phyloP scores from a whole-genome alignment of 768 basidiomycete species.

The Lentinula edodes region DNA sequence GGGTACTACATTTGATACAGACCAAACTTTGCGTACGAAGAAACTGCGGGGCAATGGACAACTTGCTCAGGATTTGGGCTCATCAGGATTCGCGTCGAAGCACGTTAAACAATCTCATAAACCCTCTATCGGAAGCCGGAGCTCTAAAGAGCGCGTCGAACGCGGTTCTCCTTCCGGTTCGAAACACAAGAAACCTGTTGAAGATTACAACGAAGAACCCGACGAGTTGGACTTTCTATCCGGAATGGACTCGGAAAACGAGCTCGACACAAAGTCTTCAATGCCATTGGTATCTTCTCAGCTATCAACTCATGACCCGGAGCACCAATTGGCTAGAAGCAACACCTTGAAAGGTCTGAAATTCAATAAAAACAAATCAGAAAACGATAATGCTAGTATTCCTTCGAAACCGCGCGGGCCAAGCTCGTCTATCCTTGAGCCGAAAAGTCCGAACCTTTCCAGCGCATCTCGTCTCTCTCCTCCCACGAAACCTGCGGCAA shows the following conservation, averaged over 20 bases:
- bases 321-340: not conserved
- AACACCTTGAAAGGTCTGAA: constrained; percentile 17
- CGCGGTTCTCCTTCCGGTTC: not conserved
- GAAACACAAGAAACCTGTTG: not conserved
- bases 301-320: not conserved
- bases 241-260: not conserved
- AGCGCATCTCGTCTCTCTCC: constrained; percentile 8
- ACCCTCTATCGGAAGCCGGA: not conserved
- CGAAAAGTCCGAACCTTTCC: constrained; percentile 5
- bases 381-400: not conserved
- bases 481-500: not conserved
- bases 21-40: not conserved
- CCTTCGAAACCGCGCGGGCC: constrained; percentile 4
- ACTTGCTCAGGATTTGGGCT: constrained; percentile 1
- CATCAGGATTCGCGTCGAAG: constrained; percentile 6
- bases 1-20: not conserved
- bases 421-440: not conserved
- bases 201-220: not conserved
- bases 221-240: constrained; percentile 3
- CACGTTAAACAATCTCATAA: not conserved
- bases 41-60: not conserved
- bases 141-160: not conserved
- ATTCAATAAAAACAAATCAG: constrained; percentile 31
- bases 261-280: not conserved
- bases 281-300: not conserved